Conservation (phyloP, 2,329 filamentous ascomycete species). For the Alternaria conjuncta region DNA sequence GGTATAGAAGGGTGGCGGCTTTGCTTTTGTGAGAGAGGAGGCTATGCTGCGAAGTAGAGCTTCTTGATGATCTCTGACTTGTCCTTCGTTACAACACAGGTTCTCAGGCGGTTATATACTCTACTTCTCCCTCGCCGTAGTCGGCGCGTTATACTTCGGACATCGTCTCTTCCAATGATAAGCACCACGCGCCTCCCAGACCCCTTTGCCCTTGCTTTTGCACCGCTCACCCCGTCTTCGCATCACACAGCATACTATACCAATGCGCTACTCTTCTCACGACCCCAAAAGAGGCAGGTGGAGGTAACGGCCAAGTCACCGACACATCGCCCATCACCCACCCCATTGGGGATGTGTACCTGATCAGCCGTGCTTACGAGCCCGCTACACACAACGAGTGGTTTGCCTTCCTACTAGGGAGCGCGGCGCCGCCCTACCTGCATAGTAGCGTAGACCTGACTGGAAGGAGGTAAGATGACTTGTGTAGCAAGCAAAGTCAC, state of each 20-base stretch:
- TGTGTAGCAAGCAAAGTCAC: slow-evolving; percentile 19
- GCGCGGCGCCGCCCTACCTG: slow-evolving; percentile 37
- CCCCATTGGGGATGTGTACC: slow-evolving; percentile 23
- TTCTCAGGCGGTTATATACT: slow-evolving; percentile 25
- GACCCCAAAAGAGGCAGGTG: slow-evolving; percentile 37
- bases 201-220: slow-evolving; percentile 14
- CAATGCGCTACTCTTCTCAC: slow-evolving; percentile 23
- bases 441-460: slow-evolving; percentile 19
- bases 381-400: slow-evolving; percentile 8
- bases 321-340: slow-evolving; percentile 23
- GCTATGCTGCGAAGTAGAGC: neutral
- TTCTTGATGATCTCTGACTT: slow-evolving; percentile 2
- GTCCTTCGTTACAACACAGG: slow-evolving; percentile 6
- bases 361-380: slow-evolving; percentile 22
- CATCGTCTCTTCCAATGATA: slow-evolving; percentile 35
- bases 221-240: slow-evolving; percentile 8
- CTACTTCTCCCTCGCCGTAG: neutral
- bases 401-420: slow-evolving; percentile 36
- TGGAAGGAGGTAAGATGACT: slow-evolving; percentile 25
- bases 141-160: slow-evolving; percentile 7
- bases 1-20: neutral
- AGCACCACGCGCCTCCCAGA: slow-evolving; percentile 29
- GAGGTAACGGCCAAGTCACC: slow-evolving; percentile 22
- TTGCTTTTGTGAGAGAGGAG: neutral
- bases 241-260: slow-evolving; percentile 6